These are phyloP conservation scores for Boletus calvinii DNA, from an alignment of 1,284 basidiomycete genomes.

Conservation along the genomic window DNA sequence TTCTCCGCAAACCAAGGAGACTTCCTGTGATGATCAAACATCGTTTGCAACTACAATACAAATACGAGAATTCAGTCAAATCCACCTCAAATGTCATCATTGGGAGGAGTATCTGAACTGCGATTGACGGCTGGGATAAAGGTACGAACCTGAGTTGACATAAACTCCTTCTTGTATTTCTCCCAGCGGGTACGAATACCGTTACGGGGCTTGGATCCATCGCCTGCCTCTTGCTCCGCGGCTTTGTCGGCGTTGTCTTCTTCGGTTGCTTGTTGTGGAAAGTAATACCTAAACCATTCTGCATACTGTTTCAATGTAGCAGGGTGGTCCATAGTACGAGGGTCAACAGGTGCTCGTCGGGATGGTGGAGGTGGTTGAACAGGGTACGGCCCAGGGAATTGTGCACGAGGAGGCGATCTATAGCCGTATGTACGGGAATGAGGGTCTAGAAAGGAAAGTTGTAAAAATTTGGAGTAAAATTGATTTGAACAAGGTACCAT, in stretches of 20 bases:
- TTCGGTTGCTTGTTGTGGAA: slow-evolving; percentile 73
- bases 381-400: slow-evolving; percentile 44
- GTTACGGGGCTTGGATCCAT: slow-evolving; percentile 76
- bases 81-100: slow-evolving; percentile 16
- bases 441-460: slow-evolving; percentile 44
- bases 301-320: slow-evolving; percentile 83
- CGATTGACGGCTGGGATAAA: slow-evolving; percentile 16
- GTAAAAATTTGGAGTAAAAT: slow-evolving; percentile 10
- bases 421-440: slow-evolving; percentile 65
- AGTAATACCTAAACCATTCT: slow-evolving; percentile 85
- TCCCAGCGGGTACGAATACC: slow-evolving; percentile 82
- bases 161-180: slow-evolving; percentile 88
- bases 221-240: slow-evolving; percentile 76
- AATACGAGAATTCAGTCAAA: slow-evolving; percentile 36
- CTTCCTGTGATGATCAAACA: slow-evolving; percentile 89
- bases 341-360: slow-evolving; percentile 71
- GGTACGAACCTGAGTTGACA: slow-evolving; percentile 74
- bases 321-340: slow-evolving; percentile 79
- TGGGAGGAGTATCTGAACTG: slow-evolving; percentile 15
- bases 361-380: slow-evolving; percentile 36
- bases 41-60: slow-evolving; percentile 77
- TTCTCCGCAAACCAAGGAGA: slow-evolving; percentile 95
- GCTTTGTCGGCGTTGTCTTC: slow-evolving; percentile 80
- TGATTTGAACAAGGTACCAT: slow-evolving; percentile 47
- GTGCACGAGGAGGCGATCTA: slow-evolving; percentile 57